These are phyloP conservation scores for Talaromyces sp. DNA, from an alignment of 2,329 filamentous ascomycete species.

Conservation along the genomic window DNA sequence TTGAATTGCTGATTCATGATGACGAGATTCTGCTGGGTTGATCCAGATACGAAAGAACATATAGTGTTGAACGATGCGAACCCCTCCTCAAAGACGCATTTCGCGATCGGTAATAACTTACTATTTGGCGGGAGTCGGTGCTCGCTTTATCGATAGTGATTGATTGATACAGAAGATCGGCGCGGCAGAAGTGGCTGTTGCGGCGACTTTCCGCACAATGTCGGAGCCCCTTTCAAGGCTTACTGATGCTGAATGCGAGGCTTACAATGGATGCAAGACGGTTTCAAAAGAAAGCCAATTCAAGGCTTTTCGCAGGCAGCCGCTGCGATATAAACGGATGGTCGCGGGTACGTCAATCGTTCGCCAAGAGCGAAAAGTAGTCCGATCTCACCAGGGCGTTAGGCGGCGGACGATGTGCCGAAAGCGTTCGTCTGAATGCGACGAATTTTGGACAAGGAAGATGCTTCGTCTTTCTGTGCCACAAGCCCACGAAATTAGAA, in stretches of 20 bases:
- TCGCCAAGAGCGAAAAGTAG: slow-evolving; percentile 1
- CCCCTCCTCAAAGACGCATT: slow-evolving; percentile 12
- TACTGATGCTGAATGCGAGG: background rate
- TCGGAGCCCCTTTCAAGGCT: background rate
- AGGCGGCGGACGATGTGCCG: background rate
- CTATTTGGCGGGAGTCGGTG: background rate
- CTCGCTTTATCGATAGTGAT: slow-evolving; percentile 13
- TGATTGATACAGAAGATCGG: background rate
- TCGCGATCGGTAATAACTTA: background rate
- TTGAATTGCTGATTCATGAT: slow-evolving; percentile 8
- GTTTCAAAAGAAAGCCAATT: background rate
- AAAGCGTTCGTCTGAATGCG: background rate
- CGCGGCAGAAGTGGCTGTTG: background rate
- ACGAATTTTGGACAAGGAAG: background rate
- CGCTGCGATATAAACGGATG: background rate
- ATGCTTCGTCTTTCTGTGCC: background rate
- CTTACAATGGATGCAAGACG: background rate
- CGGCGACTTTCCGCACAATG: background rate
- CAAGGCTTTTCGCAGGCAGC: background rate
- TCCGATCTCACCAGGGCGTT: background rate
- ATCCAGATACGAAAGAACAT: background rate
- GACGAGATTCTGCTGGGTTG: background rate
- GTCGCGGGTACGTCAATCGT: background rate
- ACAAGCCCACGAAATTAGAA: background rate
- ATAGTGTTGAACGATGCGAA: background rate